These are phyloP conservation scores for Erodium moschatum DNA, from an alignment of 441 rosid species.

Conservation along the genomic window DNA sequence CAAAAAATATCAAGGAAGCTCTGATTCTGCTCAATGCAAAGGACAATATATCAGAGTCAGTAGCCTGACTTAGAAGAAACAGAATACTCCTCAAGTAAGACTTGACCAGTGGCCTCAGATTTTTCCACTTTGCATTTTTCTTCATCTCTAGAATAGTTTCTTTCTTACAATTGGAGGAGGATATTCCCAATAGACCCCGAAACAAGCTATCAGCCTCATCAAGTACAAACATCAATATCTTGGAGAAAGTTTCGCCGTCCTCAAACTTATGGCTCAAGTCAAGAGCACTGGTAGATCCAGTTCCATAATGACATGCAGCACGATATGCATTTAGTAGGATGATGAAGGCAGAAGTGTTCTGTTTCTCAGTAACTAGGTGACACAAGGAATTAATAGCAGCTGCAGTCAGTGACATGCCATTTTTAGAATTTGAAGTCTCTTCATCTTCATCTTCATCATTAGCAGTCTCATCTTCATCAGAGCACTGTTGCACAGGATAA, in stretches of 20 bases:
- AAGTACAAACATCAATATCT: constrained; percentile 51
- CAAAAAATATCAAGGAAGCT: constrained; percentile 47
- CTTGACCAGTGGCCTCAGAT: constrained; percentile 53
- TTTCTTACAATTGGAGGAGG: constrained; percentile 42
- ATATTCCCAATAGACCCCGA: constrained; percentile 51
- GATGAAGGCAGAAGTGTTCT: constrained; percentile 44
- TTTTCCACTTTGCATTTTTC: constrained; percentile 63
- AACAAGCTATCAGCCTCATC: constrained; percentile 56
- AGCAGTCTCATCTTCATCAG: constrained; percentile 39
- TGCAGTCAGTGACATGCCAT: constrained; percentile 32
- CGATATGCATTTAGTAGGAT: constrained; percentile 63
- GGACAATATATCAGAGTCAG: constrained; percentile 51
- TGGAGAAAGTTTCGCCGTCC: constrained; percentile 43
- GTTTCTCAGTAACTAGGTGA: constrained; percentile 42
- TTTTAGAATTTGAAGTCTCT: constrained; percentile 20
- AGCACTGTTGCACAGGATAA: constrained; percentile 31
- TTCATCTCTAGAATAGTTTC: constrained; percentile 55
- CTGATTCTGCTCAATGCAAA: constrained; percentile 47
- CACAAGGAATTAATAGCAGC: constrained; percentile 39
- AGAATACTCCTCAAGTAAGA: constrained; percentile 69
- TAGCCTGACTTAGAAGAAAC: constrained; percentile 53
- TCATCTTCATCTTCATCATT: constrained; percentile 33
- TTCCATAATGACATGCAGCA: constrained; percentile 69
- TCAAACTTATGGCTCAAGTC: constrained; percentile 21
- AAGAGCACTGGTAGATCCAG: constrained; percentile 36